Evolutionary conservation across 345 rosid genomes (phyloP), one percentile per base, ranked within the genome.

Genomic region (Tarenaya hassleriana): DNA sequence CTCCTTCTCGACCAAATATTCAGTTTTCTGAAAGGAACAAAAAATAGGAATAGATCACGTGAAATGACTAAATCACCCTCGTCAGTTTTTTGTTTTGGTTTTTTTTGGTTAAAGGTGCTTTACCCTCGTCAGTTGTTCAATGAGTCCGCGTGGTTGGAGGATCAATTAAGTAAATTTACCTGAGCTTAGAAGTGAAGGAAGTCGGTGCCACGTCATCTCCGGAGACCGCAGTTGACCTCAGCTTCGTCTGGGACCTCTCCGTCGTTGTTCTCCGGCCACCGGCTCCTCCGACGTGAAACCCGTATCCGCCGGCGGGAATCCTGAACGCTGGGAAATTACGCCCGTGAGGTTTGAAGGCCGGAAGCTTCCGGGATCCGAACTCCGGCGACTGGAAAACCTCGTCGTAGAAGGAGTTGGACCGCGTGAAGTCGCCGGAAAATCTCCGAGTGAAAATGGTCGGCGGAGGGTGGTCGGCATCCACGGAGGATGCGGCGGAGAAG

Each of bases 111-210:
- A n/a, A n/a, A n/a, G n/a, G n/a, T n/a, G n/a, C n/a, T n/a, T n/a
- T n/a, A n/a, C n/a, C n/a, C n/a, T n/a, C n/a, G n/a, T n/a, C n/a
- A 31, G 8, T 0, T 33, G 10, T 1, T 0, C 10, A 6, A 7
- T 15, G 3, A 29, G 9, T 0, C 7, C 14, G 1, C 7, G 1
- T 11, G 10, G n/a, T 9, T 3, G 12, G 0, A 40, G 47, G 60
- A 55, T 16, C 52, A 56, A 6, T 13, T 34, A 4, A 0, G 63
- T 53, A 38, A 51, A 39, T 13, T 32, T 34, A 91, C 98, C 98
- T 73, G 73, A 91, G 89, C 70, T 79, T 84, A 16, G 92, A 84
- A 66, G 90, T 77, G 58, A 80, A 81, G 51, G 94, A 84, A 18
- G 83, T 77, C 38, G 82, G 70, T 1, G 82, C 92, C 1, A 39